A percentile compares a stretch with the other conserved stretches of the same genome.
phyloP scores from a whole-genome alignment of 306 rosid species.

The Prunus mongolica region DNA sequence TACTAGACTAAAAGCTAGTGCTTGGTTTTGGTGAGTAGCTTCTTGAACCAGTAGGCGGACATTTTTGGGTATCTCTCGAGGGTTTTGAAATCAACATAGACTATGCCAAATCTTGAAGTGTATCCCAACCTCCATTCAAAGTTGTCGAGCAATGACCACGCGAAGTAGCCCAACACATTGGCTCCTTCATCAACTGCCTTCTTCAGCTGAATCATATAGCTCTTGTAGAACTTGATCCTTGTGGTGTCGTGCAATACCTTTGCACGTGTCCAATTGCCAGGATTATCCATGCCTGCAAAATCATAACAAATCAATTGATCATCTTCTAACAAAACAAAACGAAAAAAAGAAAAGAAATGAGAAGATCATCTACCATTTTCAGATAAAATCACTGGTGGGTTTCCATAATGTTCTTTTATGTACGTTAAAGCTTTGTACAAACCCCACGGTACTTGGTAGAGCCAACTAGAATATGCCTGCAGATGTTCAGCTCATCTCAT shows the following conservation, averaged over 20 bases:
- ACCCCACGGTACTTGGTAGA: slow-evolving; percentile 98
- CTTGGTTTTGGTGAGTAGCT: slow-evolving; percentile 48
- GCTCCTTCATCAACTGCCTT: slow-evolving; percentile 76
- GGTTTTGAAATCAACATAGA: slow-evolving; percentile 71
- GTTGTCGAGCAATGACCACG: slow-evolving; percentile 94
- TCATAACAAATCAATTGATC: background rate
- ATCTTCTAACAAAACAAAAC: background rate
- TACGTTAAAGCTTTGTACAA: slow-evolving; percentile 71
- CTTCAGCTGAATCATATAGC: slow-evolving; percentile 64
- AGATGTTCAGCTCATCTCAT: background rate
- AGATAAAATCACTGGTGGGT: slow-evolving; percentile 71
- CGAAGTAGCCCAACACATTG: slow-evolving; percentile 72
- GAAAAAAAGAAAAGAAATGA: background rate
- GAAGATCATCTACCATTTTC: slow-evolving; percentile 61
- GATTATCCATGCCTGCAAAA: slow-evolving; percentile 77
- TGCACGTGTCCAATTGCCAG: slow-evolving; percentile 55
- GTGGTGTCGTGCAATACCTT: slow-evolving; percentile 65
- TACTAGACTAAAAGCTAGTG: background rate
- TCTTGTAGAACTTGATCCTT: slow-evolving; percentile 67
- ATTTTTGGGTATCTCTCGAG: slow-evolving; percentile 83
- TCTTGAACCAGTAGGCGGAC: slow-evolving; percentile 92
- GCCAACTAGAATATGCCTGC: slow-evolving; percentile 84
- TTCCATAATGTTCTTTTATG: slow-evolving; percentile 70
- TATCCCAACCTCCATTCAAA: slow-evolving; percentile 92
- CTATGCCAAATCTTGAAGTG: slow-evolving; percentile 90